Percentiles rank a stretch among this genome's conserved stretches.
phyloP scores from a whole-genome alignment of 352 stramenopile species.

The Globisporangium irregulare region DNA sequence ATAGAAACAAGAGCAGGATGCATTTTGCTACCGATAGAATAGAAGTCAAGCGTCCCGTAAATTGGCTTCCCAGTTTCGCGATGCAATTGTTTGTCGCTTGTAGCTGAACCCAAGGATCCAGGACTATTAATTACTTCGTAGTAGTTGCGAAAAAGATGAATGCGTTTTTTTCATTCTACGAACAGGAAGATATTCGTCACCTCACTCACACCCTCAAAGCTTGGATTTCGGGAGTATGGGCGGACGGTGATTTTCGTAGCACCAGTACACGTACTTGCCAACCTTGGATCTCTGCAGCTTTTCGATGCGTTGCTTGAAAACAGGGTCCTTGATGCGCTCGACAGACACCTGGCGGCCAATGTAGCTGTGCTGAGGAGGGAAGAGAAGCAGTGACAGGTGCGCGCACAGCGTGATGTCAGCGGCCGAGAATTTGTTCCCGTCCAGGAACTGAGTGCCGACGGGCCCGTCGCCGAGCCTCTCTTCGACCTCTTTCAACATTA shows the following conservation, averaged over 20 bases:
- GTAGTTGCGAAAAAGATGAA: too few species aligned
- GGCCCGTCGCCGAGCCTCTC: slow-evolving; percentile 34
- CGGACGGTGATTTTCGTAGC: slow-evolving; percentile 50
- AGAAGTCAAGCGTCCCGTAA: too few species aligned
- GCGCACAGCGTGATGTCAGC: slow-evolving; percentile 56
- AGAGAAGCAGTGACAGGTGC: slow-evolving; percentile 40
- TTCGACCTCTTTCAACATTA: slow-evolving; percentile 21
- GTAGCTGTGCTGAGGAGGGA: slow-evolving; percentile 37
- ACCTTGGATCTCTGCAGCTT: slow-evolving; percentile 33
- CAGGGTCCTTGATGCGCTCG: slow-evolving; percentile 17
- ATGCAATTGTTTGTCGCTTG: too few species aligned
- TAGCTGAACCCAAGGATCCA: too few species aligned
- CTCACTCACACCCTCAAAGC: slow-evolving; percentile 6
- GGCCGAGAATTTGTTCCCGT: slow-evolving; percentile 37
- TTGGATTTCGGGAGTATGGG: slow-evolving; percentile 13
- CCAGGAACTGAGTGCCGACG: slow-evolving; percentile 35
- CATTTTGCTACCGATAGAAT: too few species aligned
- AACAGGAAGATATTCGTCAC: too few species aligned
- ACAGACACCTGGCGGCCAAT: slow-evolving; percentile 30
- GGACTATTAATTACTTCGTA: too few species aligned
- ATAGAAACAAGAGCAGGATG: too few species aligned
- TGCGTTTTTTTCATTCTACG: too few species aligned
- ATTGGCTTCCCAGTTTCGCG: too few species aligned
- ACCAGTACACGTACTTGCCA: slow-evolving; percentile 46
- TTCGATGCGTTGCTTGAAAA: slow-evolving; percentile 30